Evolutionary conservation across 2,329 filamentous ascomycete species (phyloP).

Genomic region (Colletotrichum horii): DNA sequence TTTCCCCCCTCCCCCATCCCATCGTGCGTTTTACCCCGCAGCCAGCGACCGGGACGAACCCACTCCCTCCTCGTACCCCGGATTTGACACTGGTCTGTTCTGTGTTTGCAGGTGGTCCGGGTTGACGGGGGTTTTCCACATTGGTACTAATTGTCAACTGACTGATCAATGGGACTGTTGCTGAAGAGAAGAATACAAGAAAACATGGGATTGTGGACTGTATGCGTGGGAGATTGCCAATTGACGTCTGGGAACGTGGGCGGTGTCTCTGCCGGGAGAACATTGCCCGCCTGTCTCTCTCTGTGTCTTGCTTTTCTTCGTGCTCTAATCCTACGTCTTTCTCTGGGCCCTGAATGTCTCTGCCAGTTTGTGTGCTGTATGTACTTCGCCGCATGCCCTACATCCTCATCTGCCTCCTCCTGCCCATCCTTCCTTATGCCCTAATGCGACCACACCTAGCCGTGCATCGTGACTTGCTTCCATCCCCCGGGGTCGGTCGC

Average conservation of each 20-base stretch:
- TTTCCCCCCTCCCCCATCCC: not conserved
- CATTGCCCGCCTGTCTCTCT: not conserved
- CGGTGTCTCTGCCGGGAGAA: not conserved
- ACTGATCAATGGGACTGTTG: not conserved
- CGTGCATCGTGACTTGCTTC: not conserved
- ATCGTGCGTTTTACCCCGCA: conserved; percentile 14
- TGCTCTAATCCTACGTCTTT: not conserved
- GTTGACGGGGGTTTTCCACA: not conserved
- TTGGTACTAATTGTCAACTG: not conserved
- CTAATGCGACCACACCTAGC: conserved; percentile 2
- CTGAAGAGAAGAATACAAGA: not conserved
- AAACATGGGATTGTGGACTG: not conserved
- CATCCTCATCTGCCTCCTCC: not conserved
- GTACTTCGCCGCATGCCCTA: not conserved
- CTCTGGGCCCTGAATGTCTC: not conserved
- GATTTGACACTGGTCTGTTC: conserved; percentile 4
- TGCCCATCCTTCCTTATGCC: not conserved
- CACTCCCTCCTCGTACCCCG: conserved; percentile 7
- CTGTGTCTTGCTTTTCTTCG: not conserved
- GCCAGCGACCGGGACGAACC: conserved; percentile 1
- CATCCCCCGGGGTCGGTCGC: not conserved
- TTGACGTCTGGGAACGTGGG: not conserved
- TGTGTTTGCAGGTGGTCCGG: not conserved
- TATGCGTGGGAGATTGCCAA: not conserved
- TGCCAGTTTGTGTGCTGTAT: not conserved